These are phyloP conservation scores for Gillenia trifoliata DNA, from an alignment of 306 rosid genomes.

Conservation along the genomic window DNA sequence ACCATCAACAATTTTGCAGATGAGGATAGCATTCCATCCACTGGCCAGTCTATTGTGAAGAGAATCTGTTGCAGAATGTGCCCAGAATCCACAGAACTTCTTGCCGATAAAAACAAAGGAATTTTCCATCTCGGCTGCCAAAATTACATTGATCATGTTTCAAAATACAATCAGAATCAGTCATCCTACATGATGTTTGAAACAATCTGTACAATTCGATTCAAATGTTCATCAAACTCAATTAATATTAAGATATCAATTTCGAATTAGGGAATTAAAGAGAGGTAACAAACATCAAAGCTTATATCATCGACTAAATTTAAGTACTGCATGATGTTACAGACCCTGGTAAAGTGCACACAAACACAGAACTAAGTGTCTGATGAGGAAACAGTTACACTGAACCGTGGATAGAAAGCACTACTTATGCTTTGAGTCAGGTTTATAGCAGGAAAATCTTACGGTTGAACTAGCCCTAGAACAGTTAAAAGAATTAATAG, in stretches of 20 bases:
- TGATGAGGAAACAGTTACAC: slow-evolving; percentile 38
- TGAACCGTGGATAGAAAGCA: slow-evolving; percentile 75
- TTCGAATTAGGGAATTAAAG: not conserved
- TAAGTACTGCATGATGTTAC: not conserved
- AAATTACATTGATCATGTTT: slow-evolving; percentile 14
- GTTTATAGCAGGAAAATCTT: slow-evolving; percentile 34
- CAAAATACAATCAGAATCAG: slow-evolving; percentile 7
- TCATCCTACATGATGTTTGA: not conserved
- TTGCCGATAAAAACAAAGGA: slow-evolving; percentile 72
- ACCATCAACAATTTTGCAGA: slow-evolving; percentile 55
- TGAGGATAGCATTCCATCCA: slow-evolving; percentile 34
- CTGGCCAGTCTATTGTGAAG: slow-evolving; percentile 85
- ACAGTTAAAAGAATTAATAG: slow-evolving; percentile 10
- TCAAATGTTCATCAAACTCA: not conserved
- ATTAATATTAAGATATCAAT: not conserved
- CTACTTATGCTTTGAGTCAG: slow-evolving; percentile 68
- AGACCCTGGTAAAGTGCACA: not conserved
- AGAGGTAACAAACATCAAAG: not conserved
- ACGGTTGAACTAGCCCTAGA: slow-evolving; percentile 44
- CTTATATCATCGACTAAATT: not conserved
- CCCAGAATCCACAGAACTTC: slow-evolving; percentile 74
- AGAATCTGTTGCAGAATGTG: slow-evolving; percentile 73
- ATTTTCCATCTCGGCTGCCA: slow-evolving; percentile 76
- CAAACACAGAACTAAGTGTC: not conserved
- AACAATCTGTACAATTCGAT: not conserved